Base-by-base conservation (phyloP, 1,284 basidiomycete species). In the Afroboletus lepidellus region DNA sequence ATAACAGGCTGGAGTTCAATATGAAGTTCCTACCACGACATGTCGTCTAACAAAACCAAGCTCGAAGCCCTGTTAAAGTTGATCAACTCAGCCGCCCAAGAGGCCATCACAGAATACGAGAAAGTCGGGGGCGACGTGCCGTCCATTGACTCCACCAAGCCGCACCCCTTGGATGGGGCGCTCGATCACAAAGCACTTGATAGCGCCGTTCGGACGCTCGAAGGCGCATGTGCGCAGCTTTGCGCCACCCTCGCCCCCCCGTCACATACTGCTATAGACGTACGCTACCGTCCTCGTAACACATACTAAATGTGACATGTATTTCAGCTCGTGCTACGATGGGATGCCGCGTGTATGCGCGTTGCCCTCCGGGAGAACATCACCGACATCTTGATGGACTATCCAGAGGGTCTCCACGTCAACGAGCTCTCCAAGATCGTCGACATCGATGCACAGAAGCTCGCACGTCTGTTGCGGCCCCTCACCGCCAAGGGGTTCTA, bases 401-500 rank as follows among this genome's bases (percentile, higher is more conserved):
- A 67, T 21, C 64, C 68, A 2, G 52, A 61, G 21, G 71, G 71
- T 11, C 50, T 73, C 5, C 69, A 70, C 27, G 57, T 74, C 11
- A 46, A 59, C 13, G 60, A 66, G 8, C 50, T 73, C n/a, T 60
- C 68, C 15, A 54, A 63, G 50, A 54, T 57, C 1, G 46, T 61
- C 18, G 38, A 54, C 0, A 57, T 74, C 11, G 63, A 72, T 7
- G 23, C 56, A 3, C 60, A 53, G 36, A 73, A 74, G 43, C 60
- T 74, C 21, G 54, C 52, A 1, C 64, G 65, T 13, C 48, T 72
- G 36, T 53, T 76, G 36, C 69, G 72, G 12, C 50, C 72, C 38
- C 62, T 76, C 3, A 67, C 70, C 3, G 66, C 71, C 3, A 64
- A 66, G 45, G 69, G 72, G 42, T 65, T 66, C 49, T 76, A 72